phyloP scores from a whole-genome alignment of 1,284 basidiomycete genomes.

The Cryptococcus amylolentus region DNA sequence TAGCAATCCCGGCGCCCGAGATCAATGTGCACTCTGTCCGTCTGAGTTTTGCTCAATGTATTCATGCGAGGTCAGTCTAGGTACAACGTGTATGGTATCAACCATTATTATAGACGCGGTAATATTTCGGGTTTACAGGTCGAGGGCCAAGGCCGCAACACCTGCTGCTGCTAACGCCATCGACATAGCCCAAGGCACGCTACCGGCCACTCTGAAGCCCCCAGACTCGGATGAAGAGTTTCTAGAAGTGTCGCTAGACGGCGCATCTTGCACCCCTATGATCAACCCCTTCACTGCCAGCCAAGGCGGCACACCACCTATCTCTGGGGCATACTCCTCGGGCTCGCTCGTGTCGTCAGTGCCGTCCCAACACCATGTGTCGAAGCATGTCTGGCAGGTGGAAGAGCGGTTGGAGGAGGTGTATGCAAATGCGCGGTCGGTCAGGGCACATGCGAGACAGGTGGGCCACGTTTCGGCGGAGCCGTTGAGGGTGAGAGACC shows the following conservation, averaged over 20 bases:
- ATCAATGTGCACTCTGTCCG: too few relatives aligned
- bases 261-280: slow-evolving; percentile 5
- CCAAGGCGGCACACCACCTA: slow-evolving; percentile 31
- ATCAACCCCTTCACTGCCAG: slow-evolving; percentile 21
- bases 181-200: too few relatives aligned
- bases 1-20: too few relatives aligned
- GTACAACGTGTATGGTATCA: too few relatives aligned
- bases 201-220: too few relatives aligned
- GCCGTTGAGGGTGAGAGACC: slow-evolving; percentile 41
- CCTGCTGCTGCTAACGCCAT: too few relatives aligned
- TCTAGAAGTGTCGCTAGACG: background rate
- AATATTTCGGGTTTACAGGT: too few relatives aligned
- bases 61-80: too few relatives aligned
- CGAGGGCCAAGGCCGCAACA: too few relatives aligned
- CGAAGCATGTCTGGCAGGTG: slow-evolving; percentile 47
- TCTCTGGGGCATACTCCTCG: slow-evolving; percentile 24
- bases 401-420: slow-evolving; percentile 30
- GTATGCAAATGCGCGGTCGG: slow-evolving; percentile 45
- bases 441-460: slow-evolving; percentile 51
- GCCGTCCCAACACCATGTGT: slow-evolving; percentile 48
- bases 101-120: too few relatives aligned
- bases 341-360: slow-evolving; percentile 23
- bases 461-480: slow-evolving; percentile 43
- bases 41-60: too few relatives aligned
- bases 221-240: too few relatives aligned